A percentile compares a stretch with the other conserved stretches of the same genome.
Conservation (phyloP, 2,329 filamentous ascomycete genomes). For the Paecilomyces niveus region DNA sequence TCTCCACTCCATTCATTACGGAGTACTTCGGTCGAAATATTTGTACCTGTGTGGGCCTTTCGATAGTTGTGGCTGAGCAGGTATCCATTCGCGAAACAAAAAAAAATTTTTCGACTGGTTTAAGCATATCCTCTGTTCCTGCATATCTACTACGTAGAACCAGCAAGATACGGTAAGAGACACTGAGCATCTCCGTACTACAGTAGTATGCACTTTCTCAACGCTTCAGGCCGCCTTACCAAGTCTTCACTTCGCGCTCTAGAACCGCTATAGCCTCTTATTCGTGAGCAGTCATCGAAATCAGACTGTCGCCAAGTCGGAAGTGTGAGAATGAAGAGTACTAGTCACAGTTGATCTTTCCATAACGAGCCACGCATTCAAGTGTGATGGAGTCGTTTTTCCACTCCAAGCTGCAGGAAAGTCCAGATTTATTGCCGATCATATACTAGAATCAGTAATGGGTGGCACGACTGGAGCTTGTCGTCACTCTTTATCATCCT, state of each 20-base stretch:
- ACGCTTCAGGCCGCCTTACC: too few species aligned
- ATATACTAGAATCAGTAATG: background rate
- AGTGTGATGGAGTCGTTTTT: too few species aligned
- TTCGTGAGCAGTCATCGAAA: background rate
- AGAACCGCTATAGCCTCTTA: background rate
- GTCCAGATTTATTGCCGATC: background rate
- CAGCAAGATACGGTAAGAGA: too few species aligned
- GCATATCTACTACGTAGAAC: background rate
- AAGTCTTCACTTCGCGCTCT: background rate
- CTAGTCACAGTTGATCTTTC: background rate
- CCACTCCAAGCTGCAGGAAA: background rate
- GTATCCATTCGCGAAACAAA: background rate
- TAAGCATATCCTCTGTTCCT: background rate
- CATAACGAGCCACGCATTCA: background rate
- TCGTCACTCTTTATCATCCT: conserved; percentile 17
- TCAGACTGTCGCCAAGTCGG: background rate
- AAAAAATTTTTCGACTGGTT: background rate
- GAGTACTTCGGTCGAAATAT: background rate
- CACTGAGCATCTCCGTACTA: too few species aligned
- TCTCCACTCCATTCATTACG: background rate
- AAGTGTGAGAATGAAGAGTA: background rate
- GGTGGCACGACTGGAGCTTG: background rate
- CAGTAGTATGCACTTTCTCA: too few species aligned
- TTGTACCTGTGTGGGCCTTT: background rate
- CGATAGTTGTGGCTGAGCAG: background rate